Evolutionary conservation across 1,139 yeast species (phyloP), one percentile per base, ranked within the genome.

Genomic region (Saccharomyces hybrid): DNA sequence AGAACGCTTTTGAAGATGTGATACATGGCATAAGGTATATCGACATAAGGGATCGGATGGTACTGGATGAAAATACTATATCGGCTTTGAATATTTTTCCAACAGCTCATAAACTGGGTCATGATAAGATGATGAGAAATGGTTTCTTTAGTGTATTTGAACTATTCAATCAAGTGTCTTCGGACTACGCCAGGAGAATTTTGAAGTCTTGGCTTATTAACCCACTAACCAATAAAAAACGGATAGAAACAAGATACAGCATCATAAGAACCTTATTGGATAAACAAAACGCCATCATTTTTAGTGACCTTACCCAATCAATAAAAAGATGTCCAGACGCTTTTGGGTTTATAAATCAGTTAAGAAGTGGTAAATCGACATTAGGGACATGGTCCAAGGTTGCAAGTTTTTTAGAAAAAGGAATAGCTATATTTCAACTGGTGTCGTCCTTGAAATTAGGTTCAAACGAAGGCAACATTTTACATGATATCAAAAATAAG

Each of bases 31-130:
- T 38, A 16, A 16, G 6, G n/a, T 38, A 47, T 9, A 42, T 53
- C 5, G 47, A 31, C 7, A 27, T 62, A 8, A 52, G 59, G n/a
- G 61, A 64, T 32, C 51, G 55, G 13, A 63, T 75, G 70, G 60
- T 66, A 32, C 54, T 75, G 27, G 77, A 75, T 59, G 61, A 67
- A n/a, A 75, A 74, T 49, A 65, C 75, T 44, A 58, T 75, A 31
- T 56, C 60, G 34, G 66, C 78, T 0, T 56, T 75, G 5, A 65
- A 65, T 46, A 64, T 75, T 1, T 62, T 73, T 41, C 68, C 69
- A 1, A 31, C 48, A 5, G 27, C 46, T 11, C 52, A 53, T 19
- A 56, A 50, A 23, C 48, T 52, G 9, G 59, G 60, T 0, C 54
- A 58, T 16, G 62, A 54, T 59, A 60, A 52, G 34, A 47, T 55